A percentile compares a stretch with the other conserved stretches of the same genome.
phyloP scores from a whole-genome alignment of 495 filamentous ascomycete genomes.

The Penicillium antarcticum region DNA sequence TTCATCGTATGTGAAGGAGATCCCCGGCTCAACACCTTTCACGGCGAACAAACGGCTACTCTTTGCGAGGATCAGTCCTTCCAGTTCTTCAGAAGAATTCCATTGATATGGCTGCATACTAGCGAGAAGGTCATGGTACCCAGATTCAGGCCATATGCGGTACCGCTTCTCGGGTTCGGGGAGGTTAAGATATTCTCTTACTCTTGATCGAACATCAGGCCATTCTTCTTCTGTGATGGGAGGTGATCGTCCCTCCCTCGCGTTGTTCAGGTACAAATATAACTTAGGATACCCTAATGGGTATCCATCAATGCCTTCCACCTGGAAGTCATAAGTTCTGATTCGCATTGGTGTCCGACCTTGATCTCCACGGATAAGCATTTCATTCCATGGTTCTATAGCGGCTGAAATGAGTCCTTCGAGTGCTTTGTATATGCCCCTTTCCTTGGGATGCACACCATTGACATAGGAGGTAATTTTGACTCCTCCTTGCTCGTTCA shows the following conservation, averaged over 20 bases:
- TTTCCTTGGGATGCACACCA: constrained; percentile 7
- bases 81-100: constrained; percentile 4
- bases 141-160: constrained; percentile 2
- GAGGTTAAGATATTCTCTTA: constrained; percentile 2
- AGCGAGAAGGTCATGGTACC: background rate
- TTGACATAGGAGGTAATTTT: constrained; percentile 9
- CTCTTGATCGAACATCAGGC: constrained; percentile 1
- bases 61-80: constrained; percentile 4
- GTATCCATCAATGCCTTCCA: background rate
- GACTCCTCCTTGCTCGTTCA: background rate
- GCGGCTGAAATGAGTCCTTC: constrained; percentile 8
- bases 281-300: no score
- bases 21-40: constrained; percentile 7
- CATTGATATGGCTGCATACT: constrained; percentile 1
- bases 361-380: constrained; percentile 7
- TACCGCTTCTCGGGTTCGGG: constrained; percentile 6
- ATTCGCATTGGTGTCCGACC: constrained; percentile 10
- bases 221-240: constrained; percentile 3
- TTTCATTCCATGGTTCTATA: constrained; percentile 9
- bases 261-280: background rate
- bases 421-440: constrained; percentile 5
- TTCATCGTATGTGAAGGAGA: constrained; percentile 10
- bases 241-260: constrained; percentile 1
- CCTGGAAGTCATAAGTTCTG: constrained; percentile 9
- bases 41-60: background rate